Conservation (phyloP, 441 rosid genomes). For the Viola pubescens region DNA sequence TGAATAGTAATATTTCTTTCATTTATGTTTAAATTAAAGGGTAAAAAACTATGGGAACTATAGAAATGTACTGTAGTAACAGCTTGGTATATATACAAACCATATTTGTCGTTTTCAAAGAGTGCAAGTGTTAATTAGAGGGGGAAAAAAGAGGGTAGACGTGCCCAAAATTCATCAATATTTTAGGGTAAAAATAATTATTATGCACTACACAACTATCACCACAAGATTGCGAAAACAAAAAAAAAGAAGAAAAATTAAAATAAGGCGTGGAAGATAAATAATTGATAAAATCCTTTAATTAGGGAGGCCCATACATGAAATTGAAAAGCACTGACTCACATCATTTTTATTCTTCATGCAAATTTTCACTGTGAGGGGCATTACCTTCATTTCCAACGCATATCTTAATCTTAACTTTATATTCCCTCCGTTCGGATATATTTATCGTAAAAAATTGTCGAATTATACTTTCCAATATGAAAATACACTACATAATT, state of each 20-base stretch:
- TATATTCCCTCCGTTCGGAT: constrained; percentile 10
- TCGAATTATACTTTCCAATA: no score
- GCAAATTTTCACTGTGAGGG: constrained; percentile 25
- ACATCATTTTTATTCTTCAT: constrained; percentile 50
- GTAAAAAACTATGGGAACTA: constrained; percentile 14
- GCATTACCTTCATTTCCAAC: constrained; percentile 31
- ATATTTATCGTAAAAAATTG: no score
- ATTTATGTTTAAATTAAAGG: constrained; percentile 5
- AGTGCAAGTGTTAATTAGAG: constrained; percentile 18
- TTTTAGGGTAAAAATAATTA: constrained; percentile 24
- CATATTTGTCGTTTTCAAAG: constrained; percentile 25
- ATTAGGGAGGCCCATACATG: constrained; percentile 33
- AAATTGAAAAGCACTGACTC: constrained; percentile 37
- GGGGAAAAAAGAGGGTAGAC: constrained; percentile 23
- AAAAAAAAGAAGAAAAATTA: constrained; percentile 7
- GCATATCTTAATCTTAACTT: constrained; percentile 4
- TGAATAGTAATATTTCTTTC: no score
- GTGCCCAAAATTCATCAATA: constrained; percentile 39
- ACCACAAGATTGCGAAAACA: constrained; percentile 12
- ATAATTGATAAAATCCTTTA: constrained; percentile 50
- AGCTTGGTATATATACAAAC: background rate
- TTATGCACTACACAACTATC: constrained; percentile 20
- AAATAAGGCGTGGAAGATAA: constrained; percentile 63
- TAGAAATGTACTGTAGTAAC: background rate
- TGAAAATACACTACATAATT: no score